Conservation (phyloP, 78 protist genomes). For the Diacronema lutheri region DNA sequence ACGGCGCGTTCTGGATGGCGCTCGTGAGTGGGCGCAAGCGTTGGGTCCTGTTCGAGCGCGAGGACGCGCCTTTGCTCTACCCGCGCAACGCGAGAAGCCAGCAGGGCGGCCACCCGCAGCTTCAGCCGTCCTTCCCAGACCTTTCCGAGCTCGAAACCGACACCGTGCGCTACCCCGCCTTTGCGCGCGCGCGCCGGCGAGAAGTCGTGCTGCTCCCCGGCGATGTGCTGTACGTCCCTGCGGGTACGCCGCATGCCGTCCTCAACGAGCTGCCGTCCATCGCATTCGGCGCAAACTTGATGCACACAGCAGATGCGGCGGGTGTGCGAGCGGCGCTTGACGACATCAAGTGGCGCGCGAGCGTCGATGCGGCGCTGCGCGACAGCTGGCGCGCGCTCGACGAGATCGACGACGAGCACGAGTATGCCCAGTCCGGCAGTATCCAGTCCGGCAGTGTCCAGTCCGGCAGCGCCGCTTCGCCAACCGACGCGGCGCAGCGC, state of each 20-base stretch:
- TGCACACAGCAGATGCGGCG: not conserved
- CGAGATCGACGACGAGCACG: too few relatives aligned
- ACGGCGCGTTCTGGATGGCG: not conserved
- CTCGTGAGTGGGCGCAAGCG: not conserved
- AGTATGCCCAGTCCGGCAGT: too few relatives aligned
- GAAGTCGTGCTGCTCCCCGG: not conserved
- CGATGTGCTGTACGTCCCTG: not conserved
- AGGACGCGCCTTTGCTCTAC: not conserved
- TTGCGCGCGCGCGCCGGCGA: not conserved
- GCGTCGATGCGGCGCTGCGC: too few relatives aligned
- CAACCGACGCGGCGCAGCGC: too few relatives aligned
- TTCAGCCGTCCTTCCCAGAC: not conserved
- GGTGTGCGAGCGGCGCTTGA: too few relatives aligned
- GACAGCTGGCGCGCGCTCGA: too few relatives aligned
- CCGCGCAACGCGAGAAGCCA: too few relatives aligned
- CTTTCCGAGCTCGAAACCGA: not conserved
- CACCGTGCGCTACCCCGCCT: not conserved
- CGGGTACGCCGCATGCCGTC: conserved; percentile 4
- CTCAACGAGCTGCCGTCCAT: not conserved
- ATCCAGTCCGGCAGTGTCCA: too few relatives aligned
- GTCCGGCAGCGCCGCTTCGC: too few relatives aligned
- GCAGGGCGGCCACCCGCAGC: not conserved
- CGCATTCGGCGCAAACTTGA: not conserved
- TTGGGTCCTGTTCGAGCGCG: not conserved
- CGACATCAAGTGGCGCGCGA: not conserved